Evolutionary conservation across 2,329 filamentous ascomycete species (phyloP).

Genomic region (Alternaria triticina): DNA sequence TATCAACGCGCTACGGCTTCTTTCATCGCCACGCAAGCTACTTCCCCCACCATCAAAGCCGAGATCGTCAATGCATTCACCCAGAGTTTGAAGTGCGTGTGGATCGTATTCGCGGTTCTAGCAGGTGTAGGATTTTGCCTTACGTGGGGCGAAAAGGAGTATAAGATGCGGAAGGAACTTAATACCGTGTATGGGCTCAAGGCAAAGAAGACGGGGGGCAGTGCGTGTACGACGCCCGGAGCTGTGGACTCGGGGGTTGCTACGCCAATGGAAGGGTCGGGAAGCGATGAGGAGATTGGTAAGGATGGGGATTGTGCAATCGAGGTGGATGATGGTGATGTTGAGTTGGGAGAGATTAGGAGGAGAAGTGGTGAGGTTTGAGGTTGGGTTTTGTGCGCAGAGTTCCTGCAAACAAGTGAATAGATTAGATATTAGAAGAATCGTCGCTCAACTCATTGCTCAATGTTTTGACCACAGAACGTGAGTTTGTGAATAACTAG

Average conservation of each 20-base stretch:
- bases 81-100: constrained; percentile 46
- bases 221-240: not conserved
- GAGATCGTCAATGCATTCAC: constrained; percentile 47
- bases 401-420: not conserved
- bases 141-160: constrained; percentile 45
- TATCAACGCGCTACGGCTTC: constrained; percentile 34
- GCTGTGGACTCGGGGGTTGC: not conserved
- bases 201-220: constrained; percentile 8
- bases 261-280: not conserved
- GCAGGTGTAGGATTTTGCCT: constrained; percentile 42
- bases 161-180: constrained; percentile 48
- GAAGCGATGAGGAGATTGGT: not conserved
- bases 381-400: not conserved
- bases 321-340: not conserved
- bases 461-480: too few species aligned
- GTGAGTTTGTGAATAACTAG: not conserved
- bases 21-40: constrained; percentile 27
- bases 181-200: constrained; percentile 52
- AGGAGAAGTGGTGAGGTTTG: not conserved
- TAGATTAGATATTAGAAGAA: too few species aligned
- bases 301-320: not conserved
- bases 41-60: not conserved
- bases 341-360: not conserved
- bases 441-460: too few species aligned
- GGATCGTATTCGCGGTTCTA: constrained; percentile 46